Evolutionary conservation across 768 basidiomycete species (phyloP).

Genomic region (Lactarius vividus): DNA sequence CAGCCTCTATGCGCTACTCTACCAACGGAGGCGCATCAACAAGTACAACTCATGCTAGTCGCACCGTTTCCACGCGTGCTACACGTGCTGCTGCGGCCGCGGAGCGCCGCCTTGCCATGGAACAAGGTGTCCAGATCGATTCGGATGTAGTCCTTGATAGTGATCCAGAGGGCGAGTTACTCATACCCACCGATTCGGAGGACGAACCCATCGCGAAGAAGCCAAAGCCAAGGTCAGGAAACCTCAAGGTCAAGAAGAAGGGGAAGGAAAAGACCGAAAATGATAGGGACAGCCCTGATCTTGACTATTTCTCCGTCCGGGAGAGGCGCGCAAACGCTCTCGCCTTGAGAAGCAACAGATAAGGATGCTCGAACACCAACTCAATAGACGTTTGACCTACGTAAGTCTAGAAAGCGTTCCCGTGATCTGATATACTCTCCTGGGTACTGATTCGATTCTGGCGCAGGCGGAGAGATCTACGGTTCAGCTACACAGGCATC

Average conservation of each 20-base stretch:
- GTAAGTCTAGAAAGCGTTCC: conserved; percentile 39
- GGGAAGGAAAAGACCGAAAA: conserved; percentile 24
- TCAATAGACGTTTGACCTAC: conserved; percentile 74
- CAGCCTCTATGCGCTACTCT: conserved; percentile 43
- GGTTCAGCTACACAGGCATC: conserved; percentile 60
- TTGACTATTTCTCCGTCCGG: conserved; percentile 8
- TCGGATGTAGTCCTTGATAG: conserved; percentile 28
- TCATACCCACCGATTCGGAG: not conserved
- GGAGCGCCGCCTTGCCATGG: conserved; percentile 47
- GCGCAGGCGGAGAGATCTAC: conserved; percentile 68
- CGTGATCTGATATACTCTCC: not conserved
- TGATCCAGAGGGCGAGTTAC: conserved; percentile 1
- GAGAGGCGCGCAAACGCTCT: conserved; percentile 14
- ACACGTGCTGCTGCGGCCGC: conserved; percentile 50
- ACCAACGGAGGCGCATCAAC: conserved; percentile 32
- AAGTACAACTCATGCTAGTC: conserved; percentile 34
- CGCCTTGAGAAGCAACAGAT: conserved; percentile 29
- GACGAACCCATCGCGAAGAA: conserved; percentile 19
- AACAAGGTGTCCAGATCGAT: conserved; percentile 25
- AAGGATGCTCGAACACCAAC: conserved; percentile 43
- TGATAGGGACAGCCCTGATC: conserved; percentile 17
- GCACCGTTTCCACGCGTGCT: conserved; percentile 41
- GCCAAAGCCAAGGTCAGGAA: conserved; percentile 38
- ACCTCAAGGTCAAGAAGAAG: conserved; percentile 36
- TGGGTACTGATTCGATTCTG: conserved; percentile 21